phyloP scores from a whole-genome alignment of 2,329 filamentous ascomycete species.

The Fusarium ramigenum region DNA sequence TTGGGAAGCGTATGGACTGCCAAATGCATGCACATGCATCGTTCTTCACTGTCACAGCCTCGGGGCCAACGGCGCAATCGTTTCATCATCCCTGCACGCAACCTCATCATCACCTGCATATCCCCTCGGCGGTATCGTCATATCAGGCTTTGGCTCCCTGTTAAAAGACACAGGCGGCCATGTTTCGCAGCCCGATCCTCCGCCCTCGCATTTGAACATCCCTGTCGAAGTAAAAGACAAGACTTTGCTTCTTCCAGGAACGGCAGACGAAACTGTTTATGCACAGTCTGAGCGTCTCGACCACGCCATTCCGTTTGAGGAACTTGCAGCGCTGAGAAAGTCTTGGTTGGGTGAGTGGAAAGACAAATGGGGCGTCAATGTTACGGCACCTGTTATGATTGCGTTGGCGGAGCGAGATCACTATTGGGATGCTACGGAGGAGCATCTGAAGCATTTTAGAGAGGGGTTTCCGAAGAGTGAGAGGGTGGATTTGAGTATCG shows the following conservation, averaged over 20 bases:
- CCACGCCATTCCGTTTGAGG: conserved; percentile 28
- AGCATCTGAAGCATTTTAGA: conserved; percentile 26
- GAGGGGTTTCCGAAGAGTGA: conserved; percentile 13
- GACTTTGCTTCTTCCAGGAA: conserved; percentile 28
- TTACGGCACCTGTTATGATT: conserved; percentile 30
- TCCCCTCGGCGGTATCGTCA: conserved; percentile 26
- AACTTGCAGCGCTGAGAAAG: conserved; percentile 15
- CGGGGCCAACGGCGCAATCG: conserved; percentile 25
- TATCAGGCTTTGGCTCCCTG: conserved; percentile 30
- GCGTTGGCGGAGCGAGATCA: conserved; percentile 18
- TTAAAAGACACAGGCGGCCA: conserved; percentile 23
- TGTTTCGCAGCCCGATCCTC: conserved; percentile 6
- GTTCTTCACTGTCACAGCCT: conserved; percentile 33
- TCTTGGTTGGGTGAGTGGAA: conserved; percentile 33
- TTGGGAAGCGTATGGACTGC: conserved; percentile 22
- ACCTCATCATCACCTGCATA: not conserved
- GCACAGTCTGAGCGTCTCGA: conserved; percentile 24
- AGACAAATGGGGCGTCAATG: conserved; percentile 26
- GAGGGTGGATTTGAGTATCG: conserved; percentile 30
- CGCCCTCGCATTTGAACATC: conserved; percentile 20
- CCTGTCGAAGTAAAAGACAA: conserved; percentile 29
- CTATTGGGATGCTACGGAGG: conserved; percentile 32
- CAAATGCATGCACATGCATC: conserved; percentile 29
- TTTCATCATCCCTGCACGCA: conserved; percentile 26
- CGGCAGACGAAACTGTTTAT: conserved; percentile 25